Conservation (phyloP, 148 eudicot species). For the Amaranthus hypochondriacus region DNA sequence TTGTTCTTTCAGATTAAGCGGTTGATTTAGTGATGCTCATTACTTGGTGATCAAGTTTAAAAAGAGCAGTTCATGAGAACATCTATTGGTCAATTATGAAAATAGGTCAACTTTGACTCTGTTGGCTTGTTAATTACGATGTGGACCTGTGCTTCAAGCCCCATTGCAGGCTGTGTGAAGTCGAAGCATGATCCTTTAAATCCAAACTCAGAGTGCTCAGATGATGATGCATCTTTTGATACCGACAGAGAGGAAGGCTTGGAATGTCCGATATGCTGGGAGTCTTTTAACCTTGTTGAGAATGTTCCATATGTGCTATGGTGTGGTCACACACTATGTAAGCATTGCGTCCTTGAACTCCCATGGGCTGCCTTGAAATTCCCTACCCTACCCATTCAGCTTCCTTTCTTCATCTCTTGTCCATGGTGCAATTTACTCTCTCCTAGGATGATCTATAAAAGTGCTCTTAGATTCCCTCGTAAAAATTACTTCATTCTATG, state of each 20-base stretch:
- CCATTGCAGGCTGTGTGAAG: conserved; percentile 29
- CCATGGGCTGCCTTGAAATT: conserved; percentile 57
- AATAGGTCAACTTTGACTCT: conserved; percentile 2
- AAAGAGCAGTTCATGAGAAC: not conserved
- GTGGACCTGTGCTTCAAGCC: conserved; percentile 49
- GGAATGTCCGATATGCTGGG: conserved; percentile 68
- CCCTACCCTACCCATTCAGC: conserved; percentile 51
- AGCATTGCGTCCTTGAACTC: conserved; percentile 50
- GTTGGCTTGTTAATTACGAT: conserved; percentile 20
- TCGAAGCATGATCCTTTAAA: conserved; percentile 23
- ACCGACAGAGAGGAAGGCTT: conserved; percentile 48
- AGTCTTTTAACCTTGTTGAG: conserved; percentile 58
- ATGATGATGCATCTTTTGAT: conserved; percentile 47
- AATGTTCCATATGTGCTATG: conserved; percentile 62
- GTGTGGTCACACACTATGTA: conserved; percentile 69
- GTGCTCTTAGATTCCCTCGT: conserved; percentile 48
- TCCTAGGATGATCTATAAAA: conserved; percentile 41
- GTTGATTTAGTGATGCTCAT: not conserved
- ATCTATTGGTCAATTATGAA: conserved; percentile 14
- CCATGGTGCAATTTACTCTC: conserved; percentile 63
- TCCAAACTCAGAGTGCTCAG: conserved; percentile 44
- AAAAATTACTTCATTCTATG: conserved; percentile 61
- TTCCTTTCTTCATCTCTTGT: conserved; percentile 60
- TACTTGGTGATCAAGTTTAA: conserved; percentile 7
- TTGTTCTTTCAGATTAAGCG: conserved; percentile 23